phyloP scores from a whole-genome alignment of 2,329 filamentous ascomycete genomes.

The Penicillium olsonii region DNA sequence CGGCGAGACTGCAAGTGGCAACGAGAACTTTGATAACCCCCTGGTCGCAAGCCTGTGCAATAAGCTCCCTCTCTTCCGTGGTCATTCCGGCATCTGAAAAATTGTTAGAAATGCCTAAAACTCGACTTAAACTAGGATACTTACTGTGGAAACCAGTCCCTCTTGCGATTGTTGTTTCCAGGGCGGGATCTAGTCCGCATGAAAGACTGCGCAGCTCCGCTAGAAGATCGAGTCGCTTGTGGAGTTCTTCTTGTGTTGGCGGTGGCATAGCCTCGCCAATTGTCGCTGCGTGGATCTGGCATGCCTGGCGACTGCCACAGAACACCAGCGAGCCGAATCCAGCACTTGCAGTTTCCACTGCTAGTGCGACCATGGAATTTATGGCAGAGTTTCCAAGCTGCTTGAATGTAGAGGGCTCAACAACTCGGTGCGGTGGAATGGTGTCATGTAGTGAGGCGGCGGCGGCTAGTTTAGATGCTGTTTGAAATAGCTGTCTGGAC shows the following conservation, averaged over 20 bases:
- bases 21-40: constrained; percentile 70
- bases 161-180: constrained; percentile 64
- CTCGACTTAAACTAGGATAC: constrained; percentile 26
- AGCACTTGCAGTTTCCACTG: constrained; percentile 66
- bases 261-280: constrained; percentile 66
- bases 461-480: constrained; percentile 53
- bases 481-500: constrained; percentile 61
- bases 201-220: constrained; percentile 66
- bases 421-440: constrained; percentile 43
- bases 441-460: constrained; percentile 32
- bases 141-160: constrained; percentile 75
- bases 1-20: constrained; percentile 77
- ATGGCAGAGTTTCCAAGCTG: constrained; percentile 66
- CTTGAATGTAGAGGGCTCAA: constrained; percentile 59
- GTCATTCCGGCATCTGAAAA: constrained; percentile 56
- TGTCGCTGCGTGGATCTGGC: constrained; percentile 67
- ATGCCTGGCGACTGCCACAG: constrained; percentile 67
- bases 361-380: constrained; percentile 70
- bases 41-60: constrained; percentile 69
- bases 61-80: constrained; percentile 71
- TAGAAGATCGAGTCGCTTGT: constrained; percentile 64
- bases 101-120: constrained; percentile 29
- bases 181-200: constrained; percentile 65
- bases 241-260: constrained; percentile 52
- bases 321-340: constrained; percentile 75